phyloP scores from a whole-genome alignment of 768 basidiomycete genomes.

The Pleurotus citrinopileatus region DNA sequence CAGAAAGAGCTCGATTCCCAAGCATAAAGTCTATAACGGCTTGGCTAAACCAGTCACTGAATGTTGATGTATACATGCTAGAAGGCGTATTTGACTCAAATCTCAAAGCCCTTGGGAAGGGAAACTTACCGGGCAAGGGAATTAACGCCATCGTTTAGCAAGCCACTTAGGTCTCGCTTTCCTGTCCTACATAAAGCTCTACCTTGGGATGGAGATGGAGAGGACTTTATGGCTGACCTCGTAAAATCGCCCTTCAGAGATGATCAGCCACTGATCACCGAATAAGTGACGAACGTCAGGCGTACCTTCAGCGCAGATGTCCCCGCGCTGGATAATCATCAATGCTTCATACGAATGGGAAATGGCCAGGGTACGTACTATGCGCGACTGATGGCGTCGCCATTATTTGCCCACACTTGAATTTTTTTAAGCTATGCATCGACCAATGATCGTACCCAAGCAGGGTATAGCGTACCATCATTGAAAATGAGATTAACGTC shows the following conservation, averaged over 20 bases:
- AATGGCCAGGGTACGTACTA: conserved; percentile 62
- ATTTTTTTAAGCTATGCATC: neutral
- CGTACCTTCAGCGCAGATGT: conserved; percentile 91
- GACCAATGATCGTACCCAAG: neutral
- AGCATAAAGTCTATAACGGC: conserved; percentile 93
- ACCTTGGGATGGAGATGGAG: neutral
- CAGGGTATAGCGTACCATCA: conserved; percentile 46
- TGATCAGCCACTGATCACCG: neutral
- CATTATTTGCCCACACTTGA: conserved; percentile 96
- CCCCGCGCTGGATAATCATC: conserved; percentile 60
- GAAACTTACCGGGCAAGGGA: conserved; percentile 69
- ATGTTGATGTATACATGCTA: conserved; percentile 85
- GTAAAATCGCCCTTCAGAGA: conserved; percentile 84
- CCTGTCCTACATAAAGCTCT: conserved; percentile 66
- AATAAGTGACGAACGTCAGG: neutral
- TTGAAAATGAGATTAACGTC: conserved; percentile 78
- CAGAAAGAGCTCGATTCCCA: conserved; percentile 79
- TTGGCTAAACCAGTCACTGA: conserved; percentile 96
- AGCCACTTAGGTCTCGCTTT: conserved; percentile 88
- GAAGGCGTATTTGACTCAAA: conserved; percentile 5
- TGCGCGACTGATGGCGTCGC: conserved; percentile 88
- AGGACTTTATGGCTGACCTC: conserved; percentile 41
- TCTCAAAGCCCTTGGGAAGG: neutral
- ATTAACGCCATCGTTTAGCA: conserved; percentile 95
- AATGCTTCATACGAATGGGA: neutral